Base-by-base conservation (phyloP, 139 green algal genomes). In the Bryopsis sp. region DNA sequence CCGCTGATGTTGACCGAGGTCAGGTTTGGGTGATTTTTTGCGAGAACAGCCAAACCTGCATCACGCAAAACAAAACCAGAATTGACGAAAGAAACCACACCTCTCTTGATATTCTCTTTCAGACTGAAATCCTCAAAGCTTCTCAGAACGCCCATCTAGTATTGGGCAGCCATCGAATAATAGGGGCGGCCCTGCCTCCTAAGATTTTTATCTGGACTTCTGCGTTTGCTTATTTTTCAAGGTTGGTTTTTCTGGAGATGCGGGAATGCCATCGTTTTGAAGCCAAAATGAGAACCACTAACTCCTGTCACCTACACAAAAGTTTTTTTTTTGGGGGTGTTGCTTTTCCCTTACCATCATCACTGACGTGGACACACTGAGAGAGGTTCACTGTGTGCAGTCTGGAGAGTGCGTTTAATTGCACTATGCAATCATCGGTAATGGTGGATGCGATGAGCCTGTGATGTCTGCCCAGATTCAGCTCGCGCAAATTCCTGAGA, bases 281-380 rank as follows among this genome's bases (percentile, higher is more conserved):
- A n/a, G n/a, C n/a, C n/a, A n/a, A n/a, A n/a, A n/a, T n/a, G n/a
- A n/a, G n/a, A n/a, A n/a, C n/a, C n/a, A n/a, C n/a, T n/a, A n/a
- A n/a, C n/a, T n/a, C n/a, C n/a, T n/a, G n/a, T n/a, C n/a, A n/a
- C n/a, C n/a, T n/a, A n/a, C n/a, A n/a, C n/a, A n/a, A n/a, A n/a
- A n/a, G n/a, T n/a, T n/a, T n/a, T n/a, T n/a, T n/a, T n/a, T n/a
- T n/a, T n/a, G n/a, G n/a, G n/a, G n/a, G n/a, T n/a, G n/a, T n/a
- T n/a, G n/a, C n/a, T 39, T 54, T 24, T 5, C 6, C 4, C 70
- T 8, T 36, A 81, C 78, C 78, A 68, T 48, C 69, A 61, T 85
- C 79, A 2, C 61, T 73, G 1, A 85, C 48, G 59, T 82, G 79
- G 31, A 85, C 79, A 39, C 79, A 85, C 43, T 82, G 79, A 31